Base-by-base conservation (phyloP, 73 alveolate species). In the Durusdinium trenchii region DNA sequence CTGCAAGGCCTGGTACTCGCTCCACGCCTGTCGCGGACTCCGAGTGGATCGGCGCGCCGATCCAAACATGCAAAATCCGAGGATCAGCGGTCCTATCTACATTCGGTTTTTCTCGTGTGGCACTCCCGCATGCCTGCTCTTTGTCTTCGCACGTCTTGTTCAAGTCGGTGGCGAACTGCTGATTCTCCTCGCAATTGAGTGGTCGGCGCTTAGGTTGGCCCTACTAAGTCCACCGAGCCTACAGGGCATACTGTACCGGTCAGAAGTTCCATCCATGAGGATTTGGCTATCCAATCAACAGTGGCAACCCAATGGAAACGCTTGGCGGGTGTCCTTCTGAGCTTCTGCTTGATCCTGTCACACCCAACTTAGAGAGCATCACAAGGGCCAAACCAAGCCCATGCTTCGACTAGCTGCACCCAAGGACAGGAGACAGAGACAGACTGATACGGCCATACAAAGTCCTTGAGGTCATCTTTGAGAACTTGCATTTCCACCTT, bases 11-110 rank as follows among this genome's bases (percentile, higher is more conserved):
- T 91, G 87, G 76, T 91, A 91, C 38, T 28, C 71, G 40, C 50
- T 91, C 98, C 98, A 91, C 23, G 96, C 96, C 96, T 90, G 69
- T 23, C n/a, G n/a, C n/a, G n/a, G n/a, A n/a, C n/a, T n/a, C n/a
- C n/a, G n/a, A n/a, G n/a, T n/a, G n/a, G n/a, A n/a, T n/a, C n/a
- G n/a, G n/a, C n/a, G n/a, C n/a, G n/a, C n/a, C n/a, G n/a, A n/a
- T n/a, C n/a, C n/a, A n/a, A n/a, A n/a, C n/a, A n/a, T n/a, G n/a
- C n/a, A n/a, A n/a, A n/a, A n/a, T n/a, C n/a, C n/a, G n/a, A n/a
- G n/a, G n/a, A n/a, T n/a, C n/a, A n/a, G n/a, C n/a, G n/a, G n/a
- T n/a, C n/a, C n/a, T n/a, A n/a, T n/a, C n/a, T n/a, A n/a, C n/a
- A n/a, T 57, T 23, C 23, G 69, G 69, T 57, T 12, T 12, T 57